Evolutionary conservation across 83 land plant genomes (phyloP).

Genomic region (Larix sibirica): DNA sequence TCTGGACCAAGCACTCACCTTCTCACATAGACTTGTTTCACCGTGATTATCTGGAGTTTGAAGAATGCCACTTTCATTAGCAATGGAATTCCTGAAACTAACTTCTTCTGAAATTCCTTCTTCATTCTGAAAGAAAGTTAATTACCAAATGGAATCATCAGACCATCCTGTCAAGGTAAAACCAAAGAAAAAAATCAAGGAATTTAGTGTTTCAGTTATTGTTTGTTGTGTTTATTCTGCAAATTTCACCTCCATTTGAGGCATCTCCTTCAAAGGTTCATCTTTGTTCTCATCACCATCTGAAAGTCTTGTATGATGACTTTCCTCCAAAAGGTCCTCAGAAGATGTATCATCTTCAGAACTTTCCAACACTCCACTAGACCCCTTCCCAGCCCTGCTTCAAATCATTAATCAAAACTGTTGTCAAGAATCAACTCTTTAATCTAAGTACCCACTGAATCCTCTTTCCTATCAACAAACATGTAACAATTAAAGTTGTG

Average conservation of each 20-base stretch:
- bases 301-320: background rate
- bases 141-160: background rate
- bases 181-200: too few relatives aligned
- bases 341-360: constrained; percentile 5
- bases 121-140: background rate
- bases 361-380: background rate
- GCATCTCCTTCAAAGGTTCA: background rate
- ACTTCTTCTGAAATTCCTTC: background rate
- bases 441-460: background rate
- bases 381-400: constrained; percentile 1
- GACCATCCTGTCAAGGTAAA: background rate
- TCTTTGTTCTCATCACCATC: constrained; percentile 1
- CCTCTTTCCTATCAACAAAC: background rate
- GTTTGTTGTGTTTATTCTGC: background rate
- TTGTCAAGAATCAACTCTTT: background rate
- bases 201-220: too few relatives aligned
- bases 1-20: background rate
- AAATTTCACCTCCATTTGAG: background rate
- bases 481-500: background rate
- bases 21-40: constrained; percentile 11
- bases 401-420: background rate
- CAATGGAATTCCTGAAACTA: background rate
- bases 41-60: background rate
- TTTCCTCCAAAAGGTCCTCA: background rate
- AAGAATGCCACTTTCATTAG: background rate